These are phyloP conservation scores for Rhizopogon hawkerae DNA, from an alignment of 1,284 basidiomycete species.

Conservation along the genomic window DNA sequence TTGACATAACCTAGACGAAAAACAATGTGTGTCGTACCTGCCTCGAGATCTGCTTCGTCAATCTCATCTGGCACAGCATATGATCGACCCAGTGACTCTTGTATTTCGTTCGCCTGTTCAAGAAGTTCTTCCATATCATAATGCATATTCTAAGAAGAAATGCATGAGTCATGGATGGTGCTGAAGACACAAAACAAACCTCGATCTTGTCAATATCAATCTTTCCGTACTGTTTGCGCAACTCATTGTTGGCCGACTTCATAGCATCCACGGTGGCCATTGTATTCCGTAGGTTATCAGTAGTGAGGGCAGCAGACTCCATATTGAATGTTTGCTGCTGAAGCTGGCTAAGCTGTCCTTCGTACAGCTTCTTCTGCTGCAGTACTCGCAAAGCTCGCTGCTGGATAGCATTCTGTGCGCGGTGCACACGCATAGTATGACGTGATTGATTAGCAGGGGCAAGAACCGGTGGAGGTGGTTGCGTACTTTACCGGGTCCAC, in stretches of 20 bases:
- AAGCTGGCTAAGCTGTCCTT: slow-evolving; percentile 84
- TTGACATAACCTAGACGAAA: slow-evolving; percentile 2
- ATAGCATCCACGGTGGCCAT: slow-evolving; percentile 99
- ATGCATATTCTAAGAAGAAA: slow-evolving; percentile 65
- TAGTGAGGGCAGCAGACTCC: slow-evolving; percentile 93
- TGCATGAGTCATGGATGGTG: background rate
- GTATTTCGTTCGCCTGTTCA: slow-evolving; percentile 97
- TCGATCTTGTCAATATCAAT: slow-evolving; percentile 99
- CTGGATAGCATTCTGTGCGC: slow-evolving; percentile 75
- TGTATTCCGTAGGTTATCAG: slow-evolving; percentile 96
- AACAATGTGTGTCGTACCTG: slow-evolving; percentile 50
- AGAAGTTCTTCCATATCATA: slow-evolving; percentile 98
- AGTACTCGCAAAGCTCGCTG: slow-evolving; percentile 91
- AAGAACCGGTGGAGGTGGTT: slow-evolving; percentile 11
- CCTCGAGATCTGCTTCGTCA: slow-evolving; percentile 95
- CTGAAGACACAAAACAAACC: slow-evolving; percentile 36
- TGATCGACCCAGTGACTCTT: slow-evolving; percentile 87
- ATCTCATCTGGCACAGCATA: slow-evolving; percentile 97
- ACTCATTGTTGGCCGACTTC: slow-evolving; percentile 95
- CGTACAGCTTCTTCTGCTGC: slow-evolving; percentile 96
- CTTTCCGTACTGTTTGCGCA: slow-evolving; percentile 96
- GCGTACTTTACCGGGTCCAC: slow-evolving; percentile 88
- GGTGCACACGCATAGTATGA: background rate
- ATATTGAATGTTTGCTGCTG: slow-evolving; percentile 98
- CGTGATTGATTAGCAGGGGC: background rate